Percentiles rank a stretch among this genome's conserved stretches.
phyloP scores from a whole-genome alignment of 768 basidiomycete genomes.

The Dentipellis sp. region DNA sequence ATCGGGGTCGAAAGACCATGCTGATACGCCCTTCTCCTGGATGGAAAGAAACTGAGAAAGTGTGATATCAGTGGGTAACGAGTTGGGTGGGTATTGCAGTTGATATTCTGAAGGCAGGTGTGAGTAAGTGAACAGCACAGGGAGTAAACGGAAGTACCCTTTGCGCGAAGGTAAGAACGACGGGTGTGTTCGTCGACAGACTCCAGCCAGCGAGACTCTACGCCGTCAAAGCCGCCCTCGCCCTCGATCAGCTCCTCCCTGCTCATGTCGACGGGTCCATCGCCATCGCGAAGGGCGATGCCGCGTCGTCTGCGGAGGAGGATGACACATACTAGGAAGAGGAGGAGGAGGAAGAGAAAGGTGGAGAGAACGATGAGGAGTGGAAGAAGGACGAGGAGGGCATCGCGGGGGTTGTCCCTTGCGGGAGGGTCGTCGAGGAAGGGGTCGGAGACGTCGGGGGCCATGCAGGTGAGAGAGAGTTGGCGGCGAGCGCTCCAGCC shows the following conservation, averaged over 20 bases:
- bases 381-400: conserved; percentile 82
- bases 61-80: conserved; percentile 96
- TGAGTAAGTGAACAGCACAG: conserved; percentile 3
- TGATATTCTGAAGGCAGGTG: conserved; percentile 55
- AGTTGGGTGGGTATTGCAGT: conserved; percentile 86
- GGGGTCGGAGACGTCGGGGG: background rate
- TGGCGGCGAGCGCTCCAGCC: background rate
- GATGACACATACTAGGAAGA: conserved; percentile 86
- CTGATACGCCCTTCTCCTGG: conserved; percentile 98
- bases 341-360: conserved; percentile 83
- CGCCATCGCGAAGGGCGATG: conserved; percentile 74
- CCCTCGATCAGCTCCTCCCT: conserved; percentile 84
- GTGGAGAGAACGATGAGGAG: conserved; percentile 90
- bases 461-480: background rate
- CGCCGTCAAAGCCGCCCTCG: conserved; percentile 88
- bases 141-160: conserved; percentile 48
- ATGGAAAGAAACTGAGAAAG: conserved; percentile 97
- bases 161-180: conserved; percentile 73
- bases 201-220: conserved; percentile 94
- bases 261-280: conserved; percentile 90
- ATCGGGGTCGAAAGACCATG: conserved; percentile 99
- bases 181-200: conserved; percentile 54
- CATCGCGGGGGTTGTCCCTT: conserved; percentile 35
- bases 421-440: conserved; percentile 8
- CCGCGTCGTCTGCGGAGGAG: conserved; percentile 70